phyloP scores from a whole-genome alignment of 1,139 yeast species.

The Lodderomyces elongisporus region DNA sequence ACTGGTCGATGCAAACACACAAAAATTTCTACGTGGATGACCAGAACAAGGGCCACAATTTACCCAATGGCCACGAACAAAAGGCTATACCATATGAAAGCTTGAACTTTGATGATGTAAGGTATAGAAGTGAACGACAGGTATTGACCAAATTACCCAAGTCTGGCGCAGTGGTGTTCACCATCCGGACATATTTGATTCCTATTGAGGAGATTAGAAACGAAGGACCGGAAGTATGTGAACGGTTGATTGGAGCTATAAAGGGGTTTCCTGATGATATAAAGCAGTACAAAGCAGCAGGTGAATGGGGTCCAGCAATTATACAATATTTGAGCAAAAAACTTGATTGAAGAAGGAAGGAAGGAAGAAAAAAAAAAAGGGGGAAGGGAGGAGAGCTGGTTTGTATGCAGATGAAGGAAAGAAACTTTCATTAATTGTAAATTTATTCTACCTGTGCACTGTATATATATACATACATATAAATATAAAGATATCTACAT shows the following conservation, averaged over 20 bases:
- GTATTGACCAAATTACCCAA: conserved; percentile 54
- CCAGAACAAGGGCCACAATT: conserved; percentile 45
- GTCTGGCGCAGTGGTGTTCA: conserved; percentile 50
- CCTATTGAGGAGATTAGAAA: conserved; percentile 52
- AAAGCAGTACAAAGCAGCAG: conserved; percentile 31
- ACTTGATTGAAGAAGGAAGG: not conserved
- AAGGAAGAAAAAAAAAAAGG: not conserved
- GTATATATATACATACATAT: no score
- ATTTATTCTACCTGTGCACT: no score
- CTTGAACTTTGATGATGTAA: conserved; percentile 52
- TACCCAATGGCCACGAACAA: conserved; percentile 22
- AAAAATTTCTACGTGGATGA: conserved; percentile 45
- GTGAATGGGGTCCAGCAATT: conserved; percentile 39
- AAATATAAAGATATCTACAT: no score
- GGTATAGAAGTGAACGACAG: conserved; percentile 61
- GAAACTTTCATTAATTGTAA: no score
- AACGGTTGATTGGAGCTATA: conserved; percentile 37
- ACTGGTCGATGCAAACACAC: conserved; percentile 62
- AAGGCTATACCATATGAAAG: conserved; percentile 35
- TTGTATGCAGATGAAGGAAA: no score
- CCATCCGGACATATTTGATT: conserved; percentile 60
- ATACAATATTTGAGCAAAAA: conserved; percentile 20
- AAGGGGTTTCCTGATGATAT: conserved; percentile 38
- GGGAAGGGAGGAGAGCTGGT: not conserved
- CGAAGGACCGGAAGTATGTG: conserved; percentile 45